A percentile compares a stretch with the other conserved stretches of the same genome.
phyloP scores from a whole-genome alignment of 1,284 basidiomycete genomes.

The Apiotrichum mycotoxinovorans region DNA sequence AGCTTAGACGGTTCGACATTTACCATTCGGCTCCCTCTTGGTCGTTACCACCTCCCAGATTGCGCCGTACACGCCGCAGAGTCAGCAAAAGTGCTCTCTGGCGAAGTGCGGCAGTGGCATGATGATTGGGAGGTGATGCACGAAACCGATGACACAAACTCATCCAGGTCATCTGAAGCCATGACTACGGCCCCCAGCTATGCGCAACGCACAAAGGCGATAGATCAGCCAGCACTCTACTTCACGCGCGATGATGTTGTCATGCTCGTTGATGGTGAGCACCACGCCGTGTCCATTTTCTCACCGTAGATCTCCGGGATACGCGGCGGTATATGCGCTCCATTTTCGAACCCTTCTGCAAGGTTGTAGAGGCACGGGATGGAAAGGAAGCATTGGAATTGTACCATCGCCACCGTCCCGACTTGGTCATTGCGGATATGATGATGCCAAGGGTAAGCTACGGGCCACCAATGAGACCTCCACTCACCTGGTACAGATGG shows the following conservation, averaged over 20 bases:
- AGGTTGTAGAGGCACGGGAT: conserved; percentile 48
- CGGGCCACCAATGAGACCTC: conserved; percentile 2
- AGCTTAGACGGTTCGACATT: not conserved
- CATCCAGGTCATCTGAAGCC: not conserved
- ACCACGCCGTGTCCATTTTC: too few species aligned
- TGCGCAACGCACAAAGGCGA: conserved; percentile 22
- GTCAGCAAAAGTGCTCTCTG: conserved; percentile 30
- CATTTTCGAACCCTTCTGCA: conserved; percentile 48
- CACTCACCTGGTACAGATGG: too few species aligned
- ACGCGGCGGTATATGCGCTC: conserved; percentile 41
- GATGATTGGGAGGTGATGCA: too few species aligned
- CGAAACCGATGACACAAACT: too few species aligned
- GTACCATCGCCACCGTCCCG: conserved; percentile 26
- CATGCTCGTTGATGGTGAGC: conserved; percentile 44
- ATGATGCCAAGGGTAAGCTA: conserved; percentile 50
- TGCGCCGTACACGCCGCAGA: not conserved
- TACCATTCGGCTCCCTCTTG: not conserved
- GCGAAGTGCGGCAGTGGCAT: not conserved
- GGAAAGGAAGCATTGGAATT: conserved; percentile 47
- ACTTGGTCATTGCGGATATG: conserved; percentile 50
- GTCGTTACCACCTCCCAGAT: not conserved
- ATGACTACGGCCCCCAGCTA: conserved; percentile 27
- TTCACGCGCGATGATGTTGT: conserved; percentile 42
- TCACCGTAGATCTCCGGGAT: conserved; percentile 28
- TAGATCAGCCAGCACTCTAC: conserved; percentile 41